Evolutionary conservation across 345 rosid genomes (phyloP), one percentile per base, ranked within the genome.

Genomic region (Odontarrhena argentea): DNA sequence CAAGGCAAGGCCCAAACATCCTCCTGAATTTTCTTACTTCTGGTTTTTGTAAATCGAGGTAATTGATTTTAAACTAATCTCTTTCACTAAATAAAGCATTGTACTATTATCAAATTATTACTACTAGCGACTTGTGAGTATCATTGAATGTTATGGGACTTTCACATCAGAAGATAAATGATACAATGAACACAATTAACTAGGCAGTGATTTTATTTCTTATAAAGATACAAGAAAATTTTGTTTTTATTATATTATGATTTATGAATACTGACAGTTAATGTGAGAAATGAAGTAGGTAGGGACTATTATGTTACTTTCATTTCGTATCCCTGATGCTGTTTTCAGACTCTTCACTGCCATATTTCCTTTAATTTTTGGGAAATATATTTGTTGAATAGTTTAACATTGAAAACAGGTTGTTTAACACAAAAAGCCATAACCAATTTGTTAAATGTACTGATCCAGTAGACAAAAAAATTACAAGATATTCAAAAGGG

Each of bases 221-320:
- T 15, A 10, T 7, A 32, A 25, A 45, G 47, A 30, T 37, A 12
- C 28, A 58, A 59, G 6, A 9, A 49, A 69, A 30, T 5, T 7
- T 60, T 52, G 61, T 60, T 69, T 69, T 60, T 69, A 46, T n/a
- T 60, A 53, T 3, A 11, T 42, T 34, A 60, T 60, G 41, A 13
- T 44, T 34, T 51, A n/a, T 60, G 30, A 42, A 60, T 59, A 24
- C 7, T 5, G 41, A 6, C 35, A 68, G 13, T 69, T 25, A 42
- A 24, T 52, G 74, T 52, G 18, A 52, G 34, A 54, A 60, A 22
- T 22, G 61, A 18, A 60, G 6, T 52, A 40, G 4, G 63, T 37
- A 46, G 68, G 75, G 75, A 15, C 63, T 55, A 36, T 52, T 43
- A 45, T 53, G 62, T 13, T 52, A 61, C 61, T 60, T 60, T 60